phyloP scores from a whole-genome alignment of 371 early-diverging fungal species.

The Synchytrium microbalum region DNA sequence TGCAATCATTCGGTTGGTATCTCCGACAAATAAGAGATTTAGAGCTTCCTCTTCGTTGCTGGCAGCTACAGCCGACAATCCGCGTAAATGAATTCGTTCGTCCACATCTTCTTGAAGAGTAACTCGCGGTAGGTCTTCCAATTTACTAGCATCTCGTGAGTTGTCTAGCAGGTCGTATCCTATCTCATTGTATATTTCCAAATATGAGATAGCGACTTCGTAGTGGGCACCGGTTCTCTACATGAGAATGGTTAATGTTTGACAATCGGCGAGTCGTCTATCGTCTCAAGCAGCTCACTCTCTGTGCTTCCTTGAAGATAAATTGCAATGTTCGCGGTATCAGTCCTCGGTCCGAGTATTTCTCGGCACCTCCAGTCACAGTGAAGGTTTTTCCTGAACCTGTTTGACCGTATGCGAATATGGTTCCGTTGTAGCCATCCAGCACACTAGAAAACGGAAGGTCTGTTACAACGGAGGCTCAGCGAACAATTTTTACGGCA shows the following conservation, averaged over 20 bases:
- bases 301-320: slow-evolving; percentile 40
- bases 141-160: slow-evolving; percentile 42
- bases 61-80: slow-evolving; percentile 38
- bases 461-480: neutral
- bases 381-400: slow-evolving; percentile 75
- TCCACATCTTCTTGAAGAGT: slow-evolving; percentile 42
- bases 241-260: neutral
- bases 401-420: slow-evolving; percentile 65
- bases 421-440: slow-evolving; percentile 63
- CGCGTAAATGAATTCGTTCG: slow-evolving; percentile 46
- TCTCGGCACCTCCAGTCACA: slow-evolving; percentile 54
- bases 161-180: slow-evolving; percentile 55
- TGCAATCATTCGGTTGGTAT: slow-evolving; percentile 53
- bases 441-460: slow-evolving; percentile 27
- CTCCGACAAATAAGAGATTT: slow-evolving; percentile 49
- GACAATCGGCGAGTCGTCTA: neutral
- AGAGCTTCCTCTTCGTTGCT: slow-evolving; percentile 45
- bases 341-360: slow-evolving; percentile 48
- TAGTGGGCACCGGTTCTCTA: slow-evolving; percentile 31
- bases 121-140: slow-evolving; percentile 47
- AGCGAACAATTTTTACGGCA: neutral
- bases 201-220: slow-evolving; percentile 44
- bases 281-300: slow-evolving; percentile 19
- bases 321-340: slow-evolving; percentile 49
- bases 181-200: slow-evolving; percentile 69